Base-by-base conservation (phyloP, 352 stramenopile species). In the Globisporangium camurandrum region DNA sequence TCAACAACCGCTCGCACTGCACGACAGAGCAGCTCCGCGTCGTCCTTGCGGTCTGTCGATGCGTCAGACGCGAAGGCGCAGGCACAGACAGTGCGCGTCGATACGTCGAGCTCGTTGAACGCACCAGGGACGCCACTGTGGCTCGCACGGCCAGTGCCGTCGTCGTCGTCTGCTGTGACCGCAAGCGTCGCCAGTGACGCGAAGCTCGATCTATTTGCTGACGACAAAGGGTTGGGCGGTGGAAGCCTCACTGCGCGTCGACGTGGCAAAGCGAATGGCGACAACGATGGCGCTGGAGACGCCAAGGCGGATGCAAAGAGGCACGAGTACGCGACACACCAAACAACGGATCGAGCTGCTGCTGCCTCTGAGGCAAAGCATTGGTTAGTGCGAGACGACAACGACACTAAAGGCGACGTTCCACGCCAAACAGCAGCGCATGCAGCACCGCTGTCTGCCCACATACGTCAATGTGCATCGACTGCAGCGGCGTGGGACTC, bases 401-500 rank as follows among this genome's bases (percentile, higher is more conserved):
- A n/a, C 33, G 1, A 17, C 5, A 12, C 17, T 8, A 3, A 17
- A 39, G 12, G 12, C 33, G 1, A 3, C 12, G 33, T 14, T 20
- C 19, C 33, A 17, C 38, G 22, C 38, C 11, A 26, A 12, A 4
- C 16, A 22, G 16, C 33, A 19, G 12, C 12, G 19, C 17, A 12
- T 8, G 36, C 27, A 12, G 24, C n/a, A 4, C 3, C 12, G 11
- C 7, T 38, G 17, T n/a, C n/a, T n/a, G n/a, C n/a, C n/a, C n/a
- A n/a, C n/a, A n/a, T n/a, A n/a, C 33, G 19, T n/a, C 40, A 26
- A 0, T 33, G 50, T 28, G 36, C 41, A 11, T 17, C 19, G 17
- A 20, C 39, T n/a, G 31, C 48, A 17, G 47, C 53, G 3, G 71
- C 74, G 10, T 87, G 76, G 73, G 81, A 92, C 36, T 82, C 67